Percentiles rank a stretch among this genome's conserved stretches.
phyloP scores from a whole-genome alignment of 306 rosid genomes.

The Prunus mume region DNA sequence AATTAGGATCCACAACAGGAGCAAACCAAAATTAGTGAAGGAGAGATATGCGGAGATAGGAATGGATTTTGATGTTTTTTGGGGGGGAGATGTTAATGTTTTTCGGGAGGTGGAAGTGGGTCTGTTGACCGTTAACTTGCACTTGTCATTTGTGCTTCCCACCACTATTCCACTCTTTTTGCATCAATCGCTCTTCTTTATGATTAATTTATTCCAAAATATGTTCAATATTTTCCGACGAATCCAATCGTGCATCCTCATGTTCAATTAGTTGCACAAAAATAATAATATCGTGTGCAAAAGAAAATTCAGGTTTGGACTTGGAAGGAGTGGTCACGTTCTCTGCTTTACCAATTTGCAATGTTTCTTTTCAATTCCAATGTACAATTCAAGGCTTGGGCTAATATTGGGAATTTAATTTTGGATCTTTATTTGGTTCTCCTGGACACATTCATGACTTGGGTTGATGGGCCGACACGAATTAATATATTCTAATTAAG shows the following conservation, averaged over 20 bases:
- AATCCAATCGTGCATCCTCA: slow-evolving; percentile 7
- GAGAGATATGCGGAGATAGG: slow-evolving; percentile 18
- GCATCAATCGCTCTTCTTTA: not conserved
- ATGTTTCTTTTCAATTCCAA: not conserved
- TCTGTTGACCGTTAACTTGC: slow-evolving; percentile 25
- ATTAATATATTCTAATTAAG: no score
- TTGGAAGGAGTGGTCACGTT: no score
- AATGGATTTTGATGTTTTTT: slow-evolving; percentile 7
- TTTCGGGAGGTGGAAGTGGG: slow-evolving; percentile 12
- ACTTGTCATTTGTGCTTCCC: slow-evolving; percentile 27
- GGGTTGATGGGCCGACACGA: no score
- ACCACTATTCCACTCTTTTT: slow-evolving; percentile 17
- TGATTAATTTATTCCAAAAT: not conserved
- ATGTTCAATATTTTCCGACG: not conserved
- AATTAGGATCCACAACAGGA: not conserved
- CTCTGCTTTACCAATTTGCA: no score
- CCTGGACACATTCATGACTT: no score
- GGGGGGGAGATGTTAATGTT: not conserved
- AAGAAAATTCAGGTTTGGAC: no score
- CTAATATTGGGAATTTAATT: no score
- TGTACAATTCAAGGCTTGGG: no score
- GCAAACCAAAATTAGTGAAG: slow-evolving; percentile 11
- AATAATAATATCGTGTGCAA: no score
- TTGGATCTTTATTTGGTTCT: no score
- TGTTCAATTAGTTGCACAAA: not conserved